These are phyloP conservation scores for Guadua angustifolia DNA, from an alignment of 176 grass and related monocot species.

Conservation along the genomic window DNA sequence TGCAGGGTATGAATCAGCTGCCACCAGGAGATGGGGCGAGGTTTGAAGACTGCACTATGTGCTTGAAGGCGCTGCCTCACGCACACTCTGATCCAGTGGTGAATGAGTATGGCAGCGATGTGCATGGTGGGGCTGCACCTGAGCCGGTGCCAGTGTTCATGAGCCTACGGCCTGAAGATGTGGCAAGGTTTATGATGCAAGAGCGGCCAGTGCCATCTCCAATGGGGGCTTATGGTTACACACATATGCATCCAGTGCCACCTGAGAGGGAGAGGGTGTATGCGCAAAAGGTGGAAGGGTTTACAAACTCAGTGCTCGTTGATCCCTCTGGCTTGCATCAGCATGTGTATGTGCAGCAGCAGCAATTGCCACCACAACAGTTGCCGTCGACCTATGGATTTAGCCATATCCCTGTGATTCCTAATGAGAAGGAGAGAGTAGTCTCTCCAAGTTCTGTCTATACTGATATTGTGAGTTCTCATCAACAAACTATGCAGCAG, in stretches of 20 bases:
- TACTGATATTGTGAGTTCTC: slow-evolving; percentile 30
- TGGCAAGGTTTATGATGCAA: slow-evolving; percentile 62
- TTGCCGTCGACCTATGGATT: slow-evolving; percentile 54
- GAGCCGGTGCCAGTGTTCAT: slow-evolving; percentile 59
- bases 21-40: slow-evolving; percentile 30
- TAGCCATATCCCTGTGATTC: slow-evolving; percentile 47
- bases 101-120: slow-evolving; percentile 57
- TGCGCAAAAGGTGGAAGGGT: slow-evolving; percentile 39
- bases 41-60: slow-evolving; percentile 70
- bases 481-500: slow-evolving; percentile 38
- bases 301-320: slow-evolving; percentile 42
- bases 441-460: slow-evolving; percentile 53
- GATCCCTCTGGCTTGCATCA: slow-evolving; percentile 55
- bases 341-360: slow-evolving; percentile 57
- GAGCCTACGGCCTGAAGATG: slow-evolving; percentile 76
- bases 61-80: slow-evolving; percentile 74
- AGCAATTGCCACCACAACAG: slow-evolving; percentile 43
- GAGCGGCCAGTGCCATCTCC: slow-evolving; percentile 44
- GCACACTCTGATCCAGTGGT: slow-evolving; percentile 73
- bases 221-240: slow-evolving; percentile 60
- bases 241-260: slow-evolving; percentile 58
- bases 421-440: slow-evolving; percentile 49
- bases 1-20: slow-evolving; percentile 58
- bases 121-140: slow-evolving; percentile 40
- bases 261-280: slow-evolving; percentile 52